Percentiles rank a stretch among this genome's conserved stretches.
Evolutionary conservation across 106 monocot genomes (phyloP).

Genomic region (Agapanthus africanus): DNA sequence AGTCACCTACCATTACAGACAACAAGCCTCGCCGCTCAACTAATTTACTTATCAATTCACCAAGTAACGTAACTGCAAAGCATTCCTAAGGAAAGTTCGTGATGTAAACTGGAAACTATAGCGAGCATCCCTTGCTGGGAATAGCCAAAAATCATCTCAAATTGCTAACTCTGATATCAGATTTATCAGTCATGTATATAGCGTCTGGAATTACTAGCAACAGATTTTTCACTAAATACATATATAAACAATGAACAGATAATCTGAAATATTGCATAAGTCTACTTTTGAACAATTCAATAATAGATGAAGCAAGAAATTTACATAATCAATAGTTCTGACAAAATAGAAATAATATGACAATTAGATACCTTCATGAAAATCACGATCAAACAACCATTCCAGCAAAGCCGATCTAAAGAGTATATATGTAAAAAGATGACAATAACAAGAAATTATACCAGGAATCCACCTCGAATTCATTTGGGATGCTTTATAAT

Average conservation of each 20-base stretch:
- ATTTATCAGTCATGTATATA: too few relatives aligned
- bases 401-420: not conserved
- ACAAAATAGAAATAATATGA: not conserved
- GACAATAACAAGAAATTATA: slow-evolving; percentile 1
- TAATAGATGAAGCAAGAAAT: not conserved
- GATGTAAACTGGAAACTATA: too few relatives aligned
- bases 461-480: not conserved
- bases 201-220: not conserved
- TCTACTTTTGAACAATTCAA: not conserved
- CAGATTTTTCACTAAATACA: not conserved
- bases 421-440: not conserved
- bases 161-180: too few relatives aligned
- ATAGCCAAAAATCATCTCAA: too few relatives aligned
- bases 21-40: too few relatives aligned
- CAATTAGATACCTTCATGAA: not conserved
- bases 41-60: too few relatives aligned
- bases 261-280: not conserved
- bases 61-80: too few relatives aligned
- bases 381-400: not conserved
- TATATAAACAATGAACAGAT: not conserved
- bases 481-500: slow-evolving; percentile 22
- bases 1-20: too few relatives aligned
- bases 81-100: too few relatives aligned
- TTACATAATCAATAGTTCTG: not conserved
- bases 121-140: too few relatives aligned